Percentiles rank a stretch among this genome's conserved stretches.
phyloP scores from a whole-genome alignment of 23 red algal genomes.

The Gracilaria domingensis region DNA sequence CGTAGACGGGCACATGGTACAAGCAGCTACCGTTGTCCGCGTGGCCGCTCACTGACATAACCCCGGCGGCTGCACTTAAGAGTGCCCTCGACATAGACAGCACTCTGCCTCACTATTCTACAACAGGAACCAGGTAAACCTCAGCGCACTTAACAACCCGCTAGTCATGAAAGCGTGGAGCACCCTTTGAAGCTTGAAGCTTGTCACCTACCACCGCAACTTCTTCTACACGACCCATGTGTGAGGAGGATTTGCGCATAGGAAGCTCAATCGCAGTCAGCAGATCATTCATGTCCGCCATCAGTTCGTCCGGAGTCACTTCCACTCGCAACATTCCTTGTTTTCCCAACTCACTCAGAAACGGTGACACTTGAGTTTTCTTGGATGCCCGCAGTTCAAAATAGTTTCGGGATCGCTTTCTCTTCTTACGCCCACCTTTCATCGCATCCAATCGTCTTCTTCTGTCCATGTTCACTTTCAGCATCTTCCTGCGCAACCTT shows the following conservation, averaged over 20 bases:
- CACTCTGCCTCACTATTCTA: no score
- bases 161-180: conserved; percentile 62
- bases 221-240: background rate
- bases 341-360: conserved; percentile 31
- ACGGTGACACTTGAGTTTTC: background rate
- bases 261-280: conserved; percentile 8
- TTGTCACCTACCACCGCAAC: conserved; percentile 5
- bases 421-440: background rate
- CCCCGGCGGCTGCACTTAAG: no score
- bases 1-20: no score
- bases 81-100: no score
- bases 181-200: conserved; percentile 61
- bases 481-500: conserved; percentile 30
- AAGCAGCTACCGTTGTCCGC: no score
- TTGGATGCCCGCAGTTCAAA: background rate
- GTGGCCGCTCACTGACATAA: no score
- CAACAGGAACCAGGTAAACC: no score
- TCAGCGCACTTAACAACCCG: conserved; percentile 58
- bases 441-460: conserved; percentile 14
- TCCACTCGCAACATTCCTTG: conserved; percentile 67
- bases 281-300: conserved; percentile 37
- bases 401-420: conserved; percentile 4
- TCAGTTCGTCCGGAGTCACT: conserved; percentile 70
- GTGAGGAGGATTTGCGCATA: background rate
- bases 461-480: conserved; percentile 16